Evolutionary conservation across 805 yeast genomes (phyloP), one percentile per base, ranked within the genome.

Genomic region (Candida parachauliodes): DNA sequence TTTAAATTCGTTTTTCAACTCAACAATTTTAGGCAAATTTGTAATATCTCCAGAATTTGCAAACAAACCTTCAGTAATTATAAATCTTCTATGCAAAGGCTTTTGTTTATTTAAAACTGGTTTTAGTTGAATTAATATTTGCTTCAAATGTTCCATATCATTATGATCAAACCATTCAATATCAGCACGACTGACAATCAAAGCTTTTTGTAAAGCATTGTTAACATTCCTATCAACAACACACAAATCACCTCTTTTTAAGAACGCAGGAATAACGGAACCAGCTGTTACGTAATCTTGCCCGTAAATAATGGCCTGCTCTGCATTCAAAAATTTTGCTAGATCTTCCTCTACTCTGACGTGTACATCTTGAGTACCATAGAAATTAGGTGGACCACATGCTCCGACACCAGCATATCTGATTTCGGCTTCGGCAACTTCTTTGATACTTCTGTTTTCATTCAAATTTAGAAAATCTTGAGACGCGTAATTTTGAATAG

Each of bases 321-420:
- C 95, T 2, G 87, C 75, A 18, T 83, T 88, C 47, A 91, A 77
- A 54, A 79, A 91, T 22, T 68, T 57, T 9, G 96, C 79, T 42
- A 93, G 62, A 44, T 79, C 83, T 50, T 78, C 79, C 57, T 88
- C 95, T 40, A 86, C 70, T 50, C 82, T 73, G 39, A 79, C 81
- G 55, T 93, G 98, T 30, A 81, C 88, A 55, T 88, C 96, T 61
- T 88, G 96, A 43, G 88, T 84, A 44, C 98, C 98, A 59, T 89
- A 93, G 53, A 93, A 93, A 40, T 95, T 95, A 29, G 97, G 95
- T 4, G 98, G 98, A 28, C 98, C 96, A 69, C 98, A 93, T 1
- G 97, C 91, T 46, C 98, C 98, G 36, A 93, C 97, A 56, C 98
- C 98, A 42, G 83, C 79, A 41, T 70, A 69, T 32, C 69, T 68